phyloP scores from a whole-genome alignment of 805 yeast species.

The Candida maltosa region DNA sequence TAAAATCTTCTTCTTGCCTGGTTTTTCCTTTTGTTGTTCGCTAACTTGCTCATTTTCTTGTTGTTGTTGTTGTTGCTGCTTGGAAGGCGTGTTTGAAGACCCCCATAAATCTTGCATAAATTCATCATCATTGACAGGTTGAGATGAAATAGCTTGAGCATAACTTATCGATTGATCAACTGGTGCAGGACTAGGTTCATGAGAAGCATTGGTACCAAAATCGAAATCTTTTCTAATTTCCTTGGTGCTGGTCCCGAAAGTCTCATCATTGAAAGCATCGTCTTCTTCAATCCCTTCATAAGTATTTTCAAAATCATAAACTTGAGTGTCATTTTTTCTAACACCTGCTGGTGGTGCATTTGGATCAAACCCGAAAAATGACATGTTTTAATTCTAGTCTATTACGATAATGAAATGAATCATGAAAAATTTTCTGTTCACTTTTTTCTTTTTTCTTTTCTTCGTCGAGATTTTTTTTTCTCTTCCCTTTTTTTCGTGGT shows the following conservation, averaged over 20 bases:
- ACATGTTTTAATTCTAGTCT: slow-evolving; percentile 35
- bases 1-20: slow-evolving; percentile 44
- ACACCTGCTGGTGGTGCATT: slow-evolving; percentile 30
- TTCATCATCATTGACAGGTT: slow-evolving; percentile 38
- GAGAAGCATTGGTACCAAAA: slow-evolving; percentile 41
- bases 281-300: slow-evolving; percentile 74
- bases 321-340: slow-evolving; percentile 20
- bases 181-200: slow-evolving; percentile 9
- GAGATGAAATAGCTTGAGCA: slow-evolving; percentile 39
- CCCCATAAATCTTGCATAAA: slow-evolving; percentile 47
- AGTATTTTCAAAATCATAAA: slow-evolving; percentile 78
- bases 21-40: slow-evolving; percentile 11
- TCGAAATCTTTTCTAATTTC: slow-evolving; percentile 61
- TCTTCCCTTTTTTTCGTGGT: too few species aligned
- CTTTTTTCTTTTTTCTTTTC: too few species aligned
- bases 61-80: slow-evolving; percentile 21
- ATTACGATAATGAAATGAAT: too few species aligned
- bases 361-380: slow-evolving; percentile 66
- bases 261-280: slow-evolving; percentile 78
- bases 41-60: slow-evolving; percentile 16
- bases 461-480: too few species aligned
- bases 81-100: slow-evolving; percentile 26
- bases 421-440: too few species aligned
- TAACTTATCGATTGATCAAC: slow-evolving; percentile 30
- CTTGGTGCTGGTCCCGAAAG: slow-evolving; percentile 56